Percentiles rank a stretch among this genome's conserved stretches.
Evolutionary conservation across 208 protist genomes (phyloP).

Genomic region (Strigomonas galati): DNA sequence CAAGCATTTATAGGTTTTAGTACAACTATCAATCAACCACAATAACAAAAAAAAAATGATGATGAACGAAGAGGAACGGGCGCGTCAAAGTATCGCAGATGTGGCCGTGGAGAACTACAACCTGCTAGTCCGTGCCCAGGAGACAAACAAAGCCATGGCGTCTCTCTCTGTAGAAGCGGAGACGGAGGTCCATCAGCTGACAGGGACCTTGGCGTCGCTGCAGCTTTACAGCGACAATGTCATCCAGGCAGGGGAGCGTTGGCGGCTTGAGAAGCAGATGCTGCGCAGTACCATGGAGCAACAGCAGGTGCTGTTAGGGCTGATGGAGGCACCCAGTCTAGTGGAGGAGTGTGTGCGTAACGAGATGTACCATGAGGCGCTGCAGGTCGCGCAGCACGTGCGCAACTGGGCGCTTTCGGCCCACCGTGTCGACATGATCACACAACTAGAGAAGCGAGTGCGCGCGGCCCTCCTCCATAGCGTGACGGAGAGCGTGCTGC

Average conservation of each 20-base stretch:
- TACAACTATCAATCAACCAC: not conserved
- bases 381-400: constrained; percentile 70
- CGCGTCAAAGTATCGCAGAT: constrained; percentile 39
- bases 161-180: constrained; percentile 31
- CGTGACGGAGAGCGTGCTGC: constrained; percentile 48
- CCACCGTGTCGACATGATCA: constrained; percentile 29
- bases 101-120: constrained; percentile 67
- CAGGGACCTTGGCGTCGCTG: constrained; percentile 43
- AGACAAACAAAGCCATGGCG: constrained; percentile 41
- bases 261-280: constrained; percentile 59
- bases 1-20: not conserved
- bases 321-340: constrained; percentile 66
- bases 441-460: constrained; percentile 25
- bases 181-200: constrained; percentile 36
- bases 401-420: constrained; percentile 34
- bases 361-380: constrained; percentile 80
- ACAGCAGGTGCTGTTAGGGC: constrained; percentile 60
- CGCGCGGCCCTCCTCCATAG: constrained; percentile 30
- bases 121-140: constrained; percentile 49
- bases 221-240: constrained; percentile 36
- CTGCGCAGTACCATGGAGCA: constrained; percentile 42
- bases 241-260: constrained; percentile 37
- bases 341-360: constrained; percentile 63
- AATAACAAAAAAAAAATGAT: not conserved
- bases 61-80: constrained; percentile 25